Conservation (phyloP, 2,329 filamentous ascomycete genomes). For the Beauveria asiatica region DNA sequence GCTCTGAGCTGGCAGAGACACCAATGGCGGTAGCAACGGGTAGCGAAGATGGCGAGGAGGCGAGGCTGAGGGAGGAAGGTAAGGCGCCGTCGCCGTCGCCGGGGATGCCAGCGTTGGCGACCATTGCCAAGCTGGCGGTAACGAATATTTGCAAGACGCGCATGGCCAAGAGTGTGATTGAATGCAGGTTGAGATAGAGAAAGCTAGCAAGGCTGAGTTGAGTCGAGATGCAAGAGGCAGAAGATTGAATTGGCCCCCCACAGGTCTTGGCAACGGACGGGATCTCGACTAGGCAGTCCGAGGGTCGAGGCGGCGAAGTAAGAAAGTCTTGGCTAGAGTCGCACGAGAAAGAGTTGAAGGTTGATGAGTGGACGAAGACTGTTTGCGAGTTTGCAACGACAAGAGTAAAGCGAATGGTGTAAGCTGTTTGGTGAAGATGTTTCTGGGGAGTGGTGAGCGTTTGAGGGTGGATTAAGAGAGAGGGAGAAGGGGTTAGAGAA, state of each 20-base stretch:
- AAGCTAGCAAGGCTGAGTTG: neutral
- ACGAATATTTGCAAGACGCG: constrained; percentile 14
- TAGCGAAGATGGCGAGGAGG: neutral
- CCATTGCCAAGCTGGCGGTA: constrained; percentile 12
- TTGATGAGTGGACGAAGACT: neutral
- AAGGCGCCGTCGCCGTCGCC: neutral
- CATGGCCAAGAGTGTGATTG: constrained; percentile 11
- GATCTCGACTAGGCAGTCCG: neutral
- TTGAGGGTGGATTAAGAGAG: neutral
- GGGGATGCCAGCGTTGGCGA: constrained; percentile 8
- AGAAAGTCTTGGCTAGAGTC: neutral
- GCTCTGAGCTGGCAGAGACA: neutral
- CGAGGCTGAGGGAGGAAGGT: neutral
- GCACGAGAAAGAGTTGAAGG: neutral
- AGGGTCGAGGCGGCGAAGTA: neutral
- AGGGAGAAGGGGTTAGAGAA: neutral
- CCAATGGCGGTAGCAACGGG: neutral
- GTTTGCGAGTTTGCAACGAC: neutral
- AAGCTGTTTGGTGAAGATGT: neutral
- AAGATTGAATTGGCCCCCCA: neutral
- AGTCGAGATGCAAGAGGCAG: neutral
- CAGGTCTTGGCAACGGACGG: constrained; percentile 4
- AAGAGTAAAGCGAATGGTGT: neutral
- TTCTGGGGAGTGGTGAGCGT: neutral
- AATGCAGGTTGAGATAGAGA: neutral